Percentiles rank a stretch among this genome's conserved stretches.
phyloP scores from a whole-genome alignment of 768 basidiomycete genomes.

The Boletus bicolor region DNA sequence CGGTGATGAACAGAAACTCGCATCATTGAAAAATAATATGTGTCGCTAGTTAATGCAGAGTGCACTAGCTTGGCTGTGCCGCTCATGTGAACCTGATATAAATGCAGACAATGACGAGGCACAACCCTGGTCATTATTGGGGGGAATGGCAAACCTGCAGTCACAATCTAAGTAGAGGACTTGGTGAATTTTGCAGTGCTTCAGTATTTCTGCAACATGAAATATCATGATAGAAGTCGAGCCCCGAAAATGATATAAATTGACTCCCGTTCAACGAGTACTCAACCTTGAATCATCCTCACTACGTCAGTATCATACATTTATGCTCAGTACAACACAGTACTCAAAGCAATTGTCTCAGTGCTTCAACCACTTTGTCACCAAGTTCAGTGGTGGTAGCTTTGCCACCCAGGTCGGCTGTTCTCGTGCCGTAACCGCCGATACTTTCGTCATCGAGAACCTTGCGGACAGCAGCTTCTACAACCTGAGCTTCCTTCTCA shows the following conservation, averaged over 20 bases:
- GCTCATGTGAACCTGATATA: not conserved
- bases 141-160: not conserved
- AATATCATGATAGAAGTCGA: no score
- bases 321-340: not conserved
- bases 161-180: not conserved
- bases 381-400: slow-evolving; percentile 78
- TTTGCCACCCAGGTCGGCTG: slow-evolving; percentile 84
- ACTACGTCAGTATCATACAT: not conserved
- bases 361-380: slow-evolving; percentile 71
- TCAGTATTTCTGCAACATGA: no score
- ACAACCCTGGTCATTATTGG: not conserved
- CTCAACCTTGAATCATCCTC: no score
- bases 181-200: not conserved
- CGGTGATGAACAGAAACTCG: no score
- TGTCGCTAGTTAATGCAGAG: not conserved
- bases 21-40: not conserved
- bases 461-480: slow-evolving; percentile 89
- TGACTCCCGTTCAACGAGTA: no score
- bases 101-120: not conserved
- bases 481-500: slow-evolving; percentile 76
- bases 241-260: no score
- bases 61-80: not conserved
- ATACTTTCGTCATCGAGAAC: slow-evolving; percentile 67
- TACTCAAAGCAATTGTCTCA: slow-evolving; percentile 54
- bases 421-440: slow-evolving; percentile 78